A percentile compares a stretch with the other conserved stretches of the same genome.
These are phyloP conservation scores for Geotrichum bryndzae DNA, from an alignment of 1,139 yeast species.

Conservation along the genomic window DNA sequence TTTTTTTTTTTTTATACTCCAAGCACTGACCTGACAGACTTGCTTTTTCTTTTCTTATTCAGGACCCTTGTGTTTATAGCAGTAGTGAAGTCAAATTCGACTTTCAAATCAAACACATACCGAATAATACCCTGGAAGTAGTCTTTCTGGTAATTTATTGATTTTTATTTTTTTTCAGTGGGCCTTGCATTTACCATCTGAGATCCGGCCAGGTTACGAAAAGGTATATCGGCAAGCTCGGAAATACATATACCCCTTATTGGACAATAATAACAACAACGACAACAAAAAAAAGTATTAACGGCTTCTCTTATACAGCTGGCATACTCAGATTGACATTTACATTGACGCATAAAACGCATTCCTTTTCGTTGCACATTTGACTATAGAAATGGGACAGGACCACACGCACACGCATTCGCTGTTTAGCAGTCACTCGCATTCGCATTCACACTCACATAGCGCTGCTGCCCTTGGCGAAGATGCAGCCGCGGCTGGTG, in stretches of 20 bases:
- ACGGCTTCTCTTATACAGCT: neutral
- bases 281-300: neutral
- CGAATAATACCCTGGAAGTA: no score
- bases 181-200: neutral
- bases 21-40: neutral
- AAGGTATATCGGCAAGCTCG: constrained; percentile 20
- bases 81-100: no score
- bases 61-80: neutral
- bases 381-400: neutral
- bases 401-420: constrained; percentile 8
- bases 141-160: no score
- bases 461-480: constrained; percentile 27
- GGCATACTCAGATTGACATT: neutral
- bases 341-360: neutral
- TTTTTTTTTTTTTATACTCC: neutral
- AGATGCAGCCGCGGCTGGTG: constrained; percentile 33
- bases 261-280: neutral
- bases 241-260: constrained; percentile 18
- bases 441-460: constrained; percentile 28
- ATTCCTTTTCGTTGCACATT: neutral
- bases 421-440: constrained; percentile 20
- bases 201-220: neutral
- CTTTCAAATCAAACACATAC: no score
- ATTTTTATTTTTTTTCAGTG: neutral
- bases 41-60: neutral